These are phyloP conservation scores for Mitragyna speciosa DNA, from an alignment of 257 asterid genomes.

Conservation along the genomic window DNA sequence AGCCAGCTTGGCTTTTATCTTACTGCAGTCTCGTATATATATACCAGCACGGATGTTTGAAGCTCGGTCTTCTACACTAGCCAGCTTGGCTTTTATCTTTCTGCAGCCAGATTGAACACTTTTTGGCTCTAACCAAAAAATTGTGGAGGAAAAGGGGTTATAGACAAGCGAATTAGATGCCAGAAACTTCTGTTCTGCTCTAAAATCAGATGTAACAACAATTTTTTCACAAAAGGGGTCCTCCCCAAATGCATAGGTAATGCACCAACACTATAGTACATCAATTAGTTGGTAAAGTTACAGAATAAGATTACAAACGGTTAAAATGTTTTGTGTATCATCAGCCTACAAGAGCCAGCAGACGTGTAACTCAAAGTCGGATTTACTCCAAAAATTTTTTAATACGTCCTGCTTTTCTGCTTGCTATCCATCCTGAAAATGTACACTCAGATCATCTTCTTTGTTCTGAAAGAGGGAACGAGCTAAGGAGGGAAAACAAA, in stretches of 20 bases:
- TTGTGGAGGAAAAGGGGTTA: neutral
- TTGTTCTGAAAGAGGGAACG: neutral
- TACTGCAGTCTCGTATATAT: neutral
- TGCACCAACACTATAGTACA: neutral
- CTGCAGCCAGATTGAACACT: neutral
- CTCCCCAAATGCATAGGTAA: neutral
- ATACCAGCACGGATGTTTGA: too few species aligned
- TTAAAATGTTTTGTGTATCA: neutral
- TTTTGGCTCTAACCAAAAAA: neutral
- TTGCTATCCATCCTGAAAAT: constrained; percentile 17
- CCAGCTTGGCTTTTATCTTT: neutral
- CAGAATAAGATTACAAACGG: constrained; percentile 24
- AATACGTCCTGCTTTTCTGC: constrained; percentile 10
- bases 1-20: neutral
- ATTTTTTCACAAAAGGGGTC: neutral
- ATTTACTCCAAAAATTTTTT: neutral
- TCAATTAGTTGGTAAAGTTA: constrained; percentile 19
- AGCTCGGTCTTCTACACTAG: neutral
- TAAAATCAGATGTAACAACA: neutral
- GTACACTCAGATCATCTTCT: constrained; percentile 29
- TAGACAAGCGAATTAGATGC: neutral
- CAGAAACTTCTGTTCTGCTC: neutral
- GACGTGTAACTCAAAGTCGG: constrained; percentile 4
- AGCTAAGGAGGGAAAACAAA: neutral
- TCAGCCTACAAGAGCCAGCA: neutral